A percentile compares a stretch with the other conserved stretches of the same genome.
Evolutionary conservation across 2,329 filamentous ascomycete species (phyloP).

Genomic region (Pseudogymnoascus sp.): DNA sequence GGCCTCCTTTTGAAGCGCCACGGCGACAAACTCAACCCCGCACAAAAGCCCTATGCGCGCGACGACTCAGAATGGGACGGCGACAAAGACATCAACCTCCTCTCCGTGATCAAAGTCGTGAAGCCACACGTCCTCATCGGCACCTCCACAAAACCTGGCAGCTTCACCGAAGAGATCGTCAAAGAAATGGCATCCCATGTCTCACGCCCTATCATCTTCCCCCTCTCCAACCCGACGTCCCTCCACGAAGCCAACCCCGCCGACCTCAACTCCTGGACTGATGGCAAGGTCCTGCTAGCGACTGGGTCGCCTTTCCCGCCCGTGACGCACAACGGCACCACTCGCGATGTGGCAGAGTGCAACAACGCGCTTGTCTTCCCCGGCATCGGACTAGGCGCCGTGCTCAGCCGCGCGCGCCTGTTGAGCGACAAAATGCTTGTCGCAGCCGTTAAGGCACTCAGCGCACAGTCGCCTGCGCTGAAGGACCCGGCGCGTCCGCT

Average conservation of each 20-base stretch:
- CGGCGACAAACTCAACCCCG: slow-evolving; percentile 51
- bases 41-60: slow-evolving; percentile 60
- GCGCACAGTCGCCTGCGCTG: slow-evolving; percentile 61
- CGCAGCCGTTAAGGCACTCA: slow-evolving; percentile 65
- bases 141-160: slow-evolving; percentile 67
- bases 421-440: slow-evolving; percentile 75
- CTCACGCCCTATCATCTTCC: slow-evolving; percentile 67
- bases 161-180: slow-evolving; percentile 61
- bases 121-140: slow-evolving; percentile 77
- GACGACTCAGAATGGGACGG: slow-evolving; percentile 54
- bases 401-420: slow-evolving; percentile 58
- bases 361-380: slow-evolving; percentile 85
- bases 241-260: slow-evolving; percentile 74
- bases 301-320: slow-evolving; percentile 77
- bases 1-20: slow-evolving; percentile 62
- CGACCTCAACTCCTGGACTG: slow-evolving; percentile 70
- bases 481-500: slow-evolving; percentile 55
- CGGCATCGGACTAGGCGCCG: slow-evolving; percentile 71
- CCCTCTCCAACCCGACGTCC: slow-evolving; percentile 75
- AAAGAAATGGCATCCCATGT: slow-evolving; percentile 67
- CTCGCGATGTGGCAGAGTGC: slow-evolving; percentile 61
- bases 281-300: slow-evolving; percentile 68
- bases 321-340: slow-evolving; percentile 48
- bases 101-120: slow-evolving; percentile 58
- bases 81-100: slow-evolving; percentile 47